These are phyloP conservation scores for Dothistroma pini DNA, from an alignment of 2,329 filamentous ascomycete species.

Conservation along the genomic window DNA sequence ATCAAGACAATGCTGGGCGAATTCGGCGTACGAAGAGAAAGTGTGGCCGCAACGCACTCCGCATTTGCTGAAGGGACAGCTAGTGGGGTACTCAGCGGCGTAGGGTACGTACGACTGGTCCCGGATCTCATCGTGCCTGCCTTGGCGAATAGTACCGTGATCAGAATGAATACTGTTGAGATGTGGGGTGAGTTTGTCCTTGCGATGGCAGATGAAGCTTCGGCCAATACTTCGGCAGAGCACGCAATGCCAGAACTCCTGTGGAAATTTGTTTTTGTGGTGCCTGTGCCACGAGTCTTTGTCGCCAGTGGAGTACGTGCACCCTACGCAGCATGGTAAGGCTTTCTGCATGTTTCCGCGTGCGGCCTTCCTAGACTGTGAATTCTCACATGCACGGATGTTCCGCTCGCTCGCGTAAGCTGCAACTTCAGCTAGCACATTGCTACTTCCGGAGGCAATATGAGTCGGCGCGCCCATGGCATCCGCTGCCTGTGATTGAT, in stretches of 20 bases:
- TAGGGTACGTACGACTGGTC: not conserved
- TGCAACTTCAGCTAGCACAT: not conserved
- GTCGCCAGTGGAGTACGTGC: constrained; percentile 2
- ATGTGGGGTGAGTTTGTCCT: not conserved
- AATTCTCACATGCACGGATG: not conserved
- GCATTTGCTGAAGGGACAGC: not conserved
- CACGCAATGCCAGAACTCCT: constrained; percentile 8
- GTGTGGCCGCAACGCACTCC: not conserved
- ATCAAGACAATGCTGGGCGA: not conserved
- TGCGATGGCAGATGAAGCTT: constrained; percentile 5
- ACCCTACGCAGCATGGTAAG: not conserved
- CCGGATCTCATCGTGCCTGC: not conserved
- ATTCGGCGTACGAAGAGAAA: not conserved
- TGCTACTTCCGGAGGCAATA: no score
- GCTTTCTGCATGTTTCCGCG: not conserved
- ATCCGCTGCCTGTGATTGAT: not conserved
- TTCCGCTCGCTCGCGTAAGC: not conserved
- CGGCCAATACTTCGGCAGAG: not conserved
- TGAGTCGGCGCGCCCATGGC: not conserved
- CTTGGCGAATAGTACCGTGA: not conserved
- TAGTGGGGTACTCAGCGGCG: not conserved
- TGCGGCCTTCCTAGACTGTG: not conserved
- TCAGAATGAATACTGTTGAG: not conserved
- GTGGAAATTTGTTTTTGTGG: constrained; percentile 3
- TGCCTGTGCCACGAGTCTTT: constrained; percentile 2